phyloP scores from a whole-genome alignment of 1,284 basidiomycete genomes.

The Moesziomyces globuligerus region DNA sequence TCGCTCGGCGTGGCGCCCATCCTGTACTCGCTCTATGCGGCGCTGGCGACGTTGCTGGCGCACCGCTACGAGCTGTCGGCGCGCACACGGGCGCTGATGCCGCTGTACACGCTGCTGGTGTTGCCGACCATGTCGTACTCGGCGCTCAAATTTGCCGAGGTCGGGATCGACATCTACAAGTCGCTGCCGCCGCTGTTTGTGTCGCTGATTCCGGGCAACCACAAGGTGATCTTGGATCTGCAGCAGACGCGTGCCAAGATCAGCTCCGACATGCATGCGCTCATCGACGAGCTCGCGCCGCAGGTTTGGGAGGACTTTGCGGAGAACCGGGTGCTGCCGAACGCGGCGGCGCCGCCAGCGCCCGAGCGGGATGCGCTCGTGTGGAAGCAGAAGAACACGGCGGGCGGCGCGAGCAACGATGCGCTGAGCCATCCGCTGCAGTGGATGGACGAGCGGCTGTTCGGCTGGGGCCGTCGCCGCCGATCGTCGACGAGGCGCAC shows the following conservation, averaged over 20 bases:
- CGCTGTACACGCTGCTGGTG: conserved; percentile 79
- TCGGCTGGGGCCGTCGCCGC: conserved; percentile 76
- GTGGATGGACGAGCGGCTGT: conserved; percentile 91
- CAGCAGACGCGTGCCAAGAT: conserved; percentile 82
- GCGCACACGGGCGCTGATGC: conserved; percentile 78
- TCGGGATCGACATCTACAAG: conserved; percentile 98
- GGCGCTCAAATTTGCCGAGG: conserved; percentile 97
- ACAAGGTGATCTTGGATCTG: conserved; percentile 81
- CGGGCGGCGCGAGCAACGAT: conserved; percentile 36
- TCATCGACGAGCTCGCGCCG: conserved; percentile 80
- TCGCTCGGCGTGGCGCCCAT: conserved; percentile 89
- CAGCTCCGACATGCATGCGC: conserved; percentile 84
- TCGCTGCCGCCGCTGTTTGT: conserved; percentile 91
- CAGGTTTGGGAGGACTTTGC: conserved; percentile 65
- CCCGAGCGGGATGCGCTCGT: conserved; percentile 49
- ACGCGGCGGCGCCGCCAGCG: conserved; percentile 49
- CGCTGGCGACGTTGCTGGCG: conserved; percentile 79
- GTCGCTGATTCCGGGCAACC: conserved; percentile 89
- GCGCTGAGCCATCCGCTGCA: conserved; percentile 65
- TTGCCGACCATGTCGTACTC: conserved; percentile 92
- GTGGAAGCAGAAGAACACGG: conserved; percentile 50
- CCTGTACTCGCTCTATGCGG: conserved; percentile 74
- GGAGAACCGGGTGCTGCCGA: conserved; percentile 57
- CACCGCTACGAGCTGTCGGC: conserved; percentile 70
- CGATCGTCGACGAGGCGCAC: conserved; percentile 44